Conservation (phyloP, 495 filamentous ascomycete species). For the Neurospora sublineolata region DNA sequence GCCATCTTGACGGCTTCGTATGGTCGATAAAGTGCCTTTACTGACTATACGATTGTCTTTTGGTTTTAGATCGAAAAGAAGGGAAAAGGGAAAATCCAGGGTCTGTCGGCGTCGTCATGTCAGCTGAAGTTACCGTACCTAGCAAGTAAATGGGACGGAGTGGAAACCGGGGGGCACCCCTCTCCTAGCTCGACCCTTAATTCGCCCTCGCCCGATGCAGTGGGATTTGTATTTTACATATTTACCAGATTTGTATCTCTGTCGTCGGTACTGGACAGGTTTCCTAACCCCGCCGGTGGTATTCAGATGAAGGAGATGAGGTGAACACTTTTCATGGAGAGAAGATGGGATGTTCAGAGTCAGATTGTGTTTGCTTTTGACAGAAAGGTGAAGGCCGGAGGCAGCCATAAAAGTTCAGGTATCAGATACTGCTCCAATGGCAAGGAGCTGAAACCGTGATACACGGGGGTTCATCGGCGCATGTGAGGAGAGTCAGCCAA, state of each 20-base stretch:
- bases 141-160: background rate
- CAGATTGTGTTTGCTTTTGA: background rate
- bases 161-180: background rate
- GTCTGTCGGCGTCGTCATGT: background rate
- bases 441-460: background rate
- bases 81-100: background rate
- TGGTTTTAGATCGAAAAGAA: background rate
- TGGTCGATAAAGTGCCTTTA: background rate
- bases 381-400: background rate
- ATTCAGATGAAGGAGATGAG: background rate
- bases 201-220: background rate
- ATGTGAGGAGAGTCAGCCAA: background rate
- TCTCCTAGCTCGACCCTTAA: background rate
- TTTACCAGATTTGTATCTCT: background rate
- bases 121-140: background rate
- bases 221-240: background rate
- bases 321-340: background rate
- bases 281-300: background rate
- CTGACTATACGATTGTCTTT: background rate
- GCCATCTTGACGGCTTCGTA: constrained; percentile 24
- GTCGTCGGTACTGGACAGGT: background rate
- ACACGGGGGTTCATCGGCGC: background rate
- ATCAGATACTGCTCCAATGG: background rate
- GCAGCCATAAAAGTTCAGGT: background rate
- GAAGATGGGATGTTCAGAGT: background rate